Evolutionary conservation across 2,329 filamentous ascomycete genomes (phyloP).

Genomic region (Venturia pyrina): DNA sequence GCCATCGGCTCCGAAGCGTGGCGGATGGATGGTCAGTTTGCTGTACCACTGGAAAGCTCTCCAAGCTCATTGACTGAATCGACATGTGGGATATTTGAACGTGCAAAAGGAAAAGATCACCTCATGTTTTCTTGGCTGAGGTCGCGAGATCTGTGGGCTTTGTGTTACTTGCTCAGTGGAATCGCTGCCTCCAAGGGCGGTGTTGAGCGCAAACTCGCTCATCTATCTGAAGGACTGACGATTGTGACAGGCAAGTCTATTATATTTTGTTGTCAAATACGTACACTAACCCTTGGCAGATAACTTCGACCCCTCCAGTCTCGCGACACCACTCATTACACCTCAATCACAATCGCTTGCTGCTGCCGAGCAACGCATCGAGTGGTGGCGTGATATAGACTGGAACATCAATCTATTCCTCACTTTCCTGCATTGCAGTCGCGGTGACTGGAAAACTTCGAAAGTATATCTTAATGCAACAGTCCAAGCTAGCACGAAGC

Average conservation of each 20-base stretch:
- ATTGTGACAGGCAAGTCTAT: constrained; percentile 33
- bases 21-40: constrained; percentile 28
- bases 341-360: constrained; percentile 18
- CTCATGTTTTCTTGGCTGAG: constrained; percentile 52
- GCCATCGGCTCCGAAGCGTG: constrained; percentile 26
- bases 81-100: constrained; percentile 35
- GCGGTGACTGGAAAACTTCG: constrained; percentile 60
- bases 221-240: constrained; percentile 43
- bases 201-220: constrained; percentile 17
- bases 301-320: constrained; percentile 16
- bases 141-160: constrained; percentile 47
- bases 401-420: constrained; percentile 63
- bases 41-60: constrained; percentile 29
- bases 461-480: constrained; percentile 41
- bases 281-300: constrained; percentile 8
- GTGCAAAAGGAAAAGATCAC: constrained; percentile 25
- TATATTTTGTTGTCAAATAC: not conserved
- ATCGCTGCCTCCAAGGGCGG: constrained; percentile 46
- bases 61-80: constrained; percentile 27
- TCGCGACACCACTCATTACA: constrained; percentile 2
- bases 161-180: constrained; percentile 50
- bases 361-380: constrained; percentile 30
- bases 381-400: constrained; percentile 56
- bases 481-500: not conserved
- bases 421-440: constrained; percentile 58